Conservation (phyloP, 2,329 filamentous ascomycete species). For the Hypoxylon sp. region DNA sequence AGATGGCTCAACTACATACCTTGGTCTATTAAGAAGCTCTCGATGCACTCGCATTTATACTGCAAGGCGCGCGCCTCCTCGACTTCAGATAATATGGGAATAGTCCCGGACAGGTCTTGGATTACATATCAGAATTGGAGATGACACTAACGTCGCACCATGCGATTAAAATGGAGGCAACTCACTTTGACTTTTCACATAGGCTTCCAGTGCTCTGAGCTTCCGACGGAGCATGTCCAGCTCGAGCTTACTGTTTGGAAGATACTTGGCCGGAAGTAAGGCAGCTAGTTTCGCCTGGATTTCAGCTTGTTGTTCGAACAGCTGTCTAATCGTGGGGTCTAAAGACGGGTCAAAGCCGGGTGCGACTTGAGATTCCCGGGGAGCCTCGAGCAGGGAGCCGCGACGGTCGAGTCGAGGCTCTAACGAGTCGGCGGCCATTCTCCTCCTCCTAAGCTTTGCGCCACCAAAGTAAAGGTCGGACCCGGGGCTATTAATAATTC, state of each 20-base stretch:
- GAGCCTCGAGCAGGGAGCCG: conserved; percentile 51
- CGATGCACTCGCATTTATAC: conserved; percentile 72
- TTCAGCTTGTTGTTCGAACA: conserved; percentile 68
- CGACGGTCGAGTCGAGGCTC: conserved; percentile 55
- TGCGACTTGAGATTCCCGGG: conserved; percentile 51
- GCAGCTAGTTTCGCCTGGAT: conserved; percentile 66
- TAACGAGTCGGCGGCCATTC: conserved; percentile 52
- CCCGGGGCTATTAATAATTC: conserved; percentile 14
- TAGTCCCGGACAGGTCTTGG: conserved; percentile 58
- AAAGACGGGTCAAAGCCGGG: conserved; percentile 57
- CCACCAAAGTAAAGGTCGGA: conserved; percentile 32
- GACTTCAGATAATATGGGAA: conserved; percentile 66
- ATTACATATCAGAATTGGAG: conserved; percentile 38
- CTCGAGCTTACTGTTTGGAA: conserved; percentile 64
- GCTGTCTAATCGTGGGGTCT: conserved; percentile 61
- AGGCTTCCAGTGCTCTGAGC: conserved; percentile 64
- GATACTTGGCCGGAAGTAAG: conserved; percentile 64
- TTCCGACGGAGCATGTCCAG: conserved; percentile 71
- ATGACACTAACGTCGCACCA: conserved; percentile 41
- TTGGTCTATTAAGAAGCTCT: conserved; percentile 65
- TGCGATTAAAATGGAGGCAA: conserved; percentile 45
- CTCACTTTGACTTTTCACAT: conserved; percentile 67
- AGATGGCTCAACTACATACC: conserved; percentile 55
- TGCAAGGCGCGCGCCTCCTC: conserved; percentile 71
- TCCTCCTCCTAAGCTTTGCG: conserved; percentile 42